Evolutionary conservation across 192 early-diverging fungal species (phyloP), one percentile per base, ranked within the genome.

Genomic region (Backusella tarrabulga): DNA sequence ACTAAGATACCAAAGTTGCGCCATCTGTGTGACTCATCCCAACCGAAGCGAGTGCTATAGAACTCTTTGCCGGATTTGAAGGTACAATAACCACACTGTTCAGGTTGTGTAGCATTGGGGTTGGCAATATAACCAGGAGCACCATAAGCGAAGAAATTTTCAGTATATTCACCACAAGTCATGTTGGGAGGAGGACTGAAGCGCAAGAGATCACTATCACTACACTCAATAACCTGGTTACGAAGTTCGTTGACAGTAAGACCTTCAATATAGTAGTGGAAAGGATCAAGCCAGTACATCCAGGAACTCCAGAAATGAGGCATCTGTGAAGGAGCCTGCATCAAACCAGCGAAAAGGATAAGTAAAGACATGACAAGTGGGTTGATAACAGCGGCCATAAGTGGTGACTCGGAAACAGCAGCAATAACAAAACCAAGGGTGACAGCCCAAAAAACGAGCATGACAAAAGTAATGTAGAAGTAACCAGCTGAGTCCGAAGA

Each of bases 351-450:
- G 84, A 93, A 95, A 63, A 95, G 79, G 75, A 89, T 87, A 50
- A 92, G 85, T 74, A 91, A 83, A 2, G 89, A 87, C 4, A 92
- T 86, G 69, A 90, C 85, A 41, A 95, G 87, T 7, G 92, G 92
- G 68, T 92, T 91, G 38, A 93, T 68, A 73, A 93, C 80, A 1
- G 89, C 85, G 1, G 90, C 91, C 0, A 90, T 80, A 4, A 85
- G 74, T 12, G 89, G 84, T 72, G 84, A 87, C 19, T 91, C 91
- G 14, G 88, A 86, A 17, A 91, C 84, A 15, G 91, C 85, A 1
- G 91, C 91, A 76, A 95, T 87, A 46, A 88, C 88, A 72, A 92
- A 92, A 63, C 93, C 93, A 44, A 95, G 80, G 1, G 88, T 88
- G 1, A 94, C 79, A 40, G 91, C 84, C 77, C 92, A 95, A 12